Base-by-base conservation (phyloP, 306 rosid species). In the Castanea mollissima region DNA sequence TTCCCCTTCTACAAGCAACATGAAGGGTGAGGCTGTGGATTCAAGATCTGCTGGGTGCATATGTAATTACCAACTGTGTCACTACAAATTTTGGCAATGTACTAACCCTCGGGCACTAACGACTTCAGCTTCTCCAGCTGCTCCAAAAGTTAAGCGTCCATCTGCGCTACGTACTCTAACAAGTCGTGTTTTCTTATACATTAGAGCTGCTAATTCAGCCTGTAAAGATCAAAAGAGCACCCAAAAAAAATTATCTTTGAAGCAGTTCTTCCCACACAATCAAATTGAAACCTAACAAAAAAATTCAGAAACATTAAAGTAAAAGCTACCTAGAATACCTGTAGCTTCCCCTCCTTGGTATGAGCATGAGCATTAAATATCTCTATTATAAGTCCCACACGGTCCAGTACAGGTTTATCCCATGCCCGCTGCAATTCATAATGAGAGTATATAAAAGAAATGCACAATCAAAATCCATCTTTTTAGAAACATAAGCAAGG, bases 181-280 rank as follows among this genome's bases (percentile, higher is more conserved):
- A 57, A 95, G 99, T 83, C 97, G 89, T 1, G 94, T 86, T 83
- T 87, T 95, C 91, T 93, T 93, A 83, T 88, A 93, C 78, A 88
- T 89, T 18, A 95, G 80, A 69, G 98, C 96, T 15, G 99, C 99
- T 46, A 95, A 91, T 83, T 95, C 99, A 59, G 96, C 99, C 98
- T 95, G 80, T 77, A 79, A 76, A 79, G 19, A 41, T 64, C 34
- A 63, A 38, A 23, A 49, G 49, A 55, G 13, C 49, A 41, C 54
- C 54, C 62, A 76, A 5, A 49, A 6, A 49, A 60, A 83, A 67
- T 23, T 46, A 27, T 74, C 63, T 60, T 55, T 71, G n/a, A 20
- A 20, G 72, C 44, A 32, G 34, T 74, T 56, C 67, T 77, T 73
- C 38, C 6, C 57, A 71, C 74, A 80, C 21, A 1, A 13, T n/a